A percentile compares a stretch with the other conserved stretches of the same genome.
These are phyloP conservation scores for Hypoxylon rickii DNA, from an alignment of 495 filamentous ascomycete species.

Conservation along the genomic window DNA sequence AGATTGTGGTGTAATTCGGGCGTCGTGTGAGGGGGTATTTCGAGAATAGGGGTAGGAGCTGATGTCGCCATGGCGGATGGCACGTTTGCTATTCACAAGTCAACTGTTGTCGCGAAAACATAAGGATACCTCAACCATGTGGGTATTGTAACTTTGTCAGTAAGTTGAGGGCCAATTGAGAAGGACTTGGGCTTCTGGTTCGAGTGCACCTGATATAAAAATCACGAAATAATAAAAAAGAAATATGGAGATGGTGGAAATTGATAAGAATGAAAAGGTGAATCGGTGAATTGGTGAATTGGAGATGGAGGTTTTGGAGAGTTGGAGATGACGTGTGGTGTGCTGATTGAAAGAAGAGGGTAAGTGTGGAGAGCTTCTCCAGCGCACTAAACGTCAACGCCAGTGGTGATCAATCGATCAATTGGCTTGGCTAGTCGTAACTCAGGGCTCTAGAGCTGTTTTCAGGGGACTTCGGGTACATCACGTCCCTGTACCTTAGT, in stretches of 20 bases:
- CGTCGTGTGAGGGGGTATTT: slow-evolving; percentile 43
- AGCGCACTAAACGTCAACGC: too few relatives aligned
- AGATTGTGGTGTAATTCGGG: slow-evolving; percentile 71
- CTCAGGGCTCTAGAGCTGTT: too few relatives aligned
- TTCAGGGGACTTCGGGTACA: slow-evolving; percentile 9
- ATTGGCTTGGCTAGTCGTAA: too few relatives aligned
- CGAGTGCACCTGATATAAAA: too few relatives aligned
- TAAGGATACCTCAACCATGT: background rate
- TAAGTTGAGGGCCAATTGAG: too few relatives aligned
- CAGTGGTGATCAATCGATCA: too few relatives aligned
- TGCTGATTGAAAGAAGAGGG: slow-evolving; percentile 13
- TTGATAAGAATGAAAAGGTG: too few relatives aligned
- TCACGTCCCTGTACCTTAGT: too few relatives aligned
- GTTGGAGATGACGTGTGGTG: slow-evolving; percentile 28
- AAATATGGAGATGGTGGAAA: background rate
- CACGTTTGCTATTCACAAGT: slow-evolving; percentile 16
- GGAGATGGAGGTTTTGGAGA: too few relatives aligned
- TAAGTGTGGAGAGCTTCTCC: slow-evolving; percentile 22
- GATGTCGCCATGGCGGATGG: slow-evolving; percentile 25
- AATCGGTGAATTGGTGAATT: background rate
- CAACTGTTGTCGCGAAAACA: slow-evolving; percentile 7
- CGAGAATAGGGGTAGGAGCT: slow-evolving; percentile 36
- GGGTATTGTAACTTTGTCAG: too few relatives aligned
- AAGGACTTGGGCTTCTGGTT: too few relatives aligned
- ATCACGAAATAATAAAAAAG: background rate